Conservation (phyloP, 2,329 filamentous ascomycete genomes). For the Macroventuria anomochaeta region DNA sequence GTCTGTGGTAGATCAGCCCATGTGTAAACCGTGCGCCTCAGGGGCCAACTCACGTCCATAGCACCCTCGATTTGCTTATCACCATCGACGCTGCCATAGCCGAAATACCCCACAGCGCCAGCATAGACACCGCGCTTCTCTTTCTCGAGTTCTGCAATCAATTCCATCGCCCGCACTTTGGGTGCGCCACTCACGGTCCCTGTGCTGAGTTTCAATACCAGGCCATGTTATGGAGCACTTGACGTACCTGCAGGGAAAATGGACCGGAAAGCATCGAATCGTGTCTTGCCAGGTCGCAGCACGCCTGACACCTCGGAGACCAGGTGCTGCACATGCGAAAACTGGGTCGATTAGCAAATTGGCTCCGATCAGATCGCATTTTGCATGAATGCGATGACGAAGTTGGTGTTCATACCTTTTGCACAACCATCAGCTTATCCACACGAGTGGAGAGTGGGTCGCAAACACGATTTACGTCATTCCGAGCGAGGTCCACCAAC, state of each 20-base stretch:
- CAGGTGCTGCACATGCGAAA: constrained; percentile 96
- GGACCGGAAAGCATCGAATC: constrained; percentile 93
- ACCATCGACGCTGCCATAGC: constrained; percentile 75
- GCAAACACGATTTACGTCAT: constrained; percentile 95
- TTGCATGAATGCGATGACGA: constrained; percentile 15
- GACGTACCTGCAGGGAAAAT: constrained; percentile 86
- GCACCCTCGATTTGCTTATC: constrained; percentile 74
- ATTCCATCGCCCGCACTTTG: constrained; percentile 95
- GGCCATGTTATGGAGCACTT: constrained; percentile 17
- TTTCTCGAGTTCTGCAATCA: constrained; percentile 90
- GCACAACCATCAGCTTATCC: constrained; percentile 83
- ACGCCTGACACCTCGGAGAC: constrained; percentile 94
- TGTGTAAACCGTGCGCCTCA: constrained; percentile 17
- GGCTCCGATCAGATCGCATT: constrained; percentile 1
- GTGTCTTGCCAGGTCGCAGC: constrained; percentile 80
- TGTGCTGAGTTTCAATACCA: constrained; percentile 23
- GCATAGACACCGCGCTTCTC: constrained; percentile 97
- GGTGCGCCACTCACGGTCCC: constrained; percentile 89
- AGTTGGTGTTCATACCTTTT: constrained; percentile 39
- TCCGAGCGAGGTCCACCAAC: constrained; percentile 93
- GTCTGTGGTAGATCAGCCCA: constrained; percentile 47
- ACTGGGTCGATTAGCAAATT: constrained; percentile 55
- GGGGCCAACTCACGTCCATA: constrained; percentile 69
- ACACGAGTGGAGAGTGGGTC: constrained; percentile 89
- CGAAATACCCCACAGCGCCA: constrained; percentile 95